Base-by-base conservation (phyloP, 495 filamentous ascomycete species). In the Hyaloscypha hepaticicola region DNA sequence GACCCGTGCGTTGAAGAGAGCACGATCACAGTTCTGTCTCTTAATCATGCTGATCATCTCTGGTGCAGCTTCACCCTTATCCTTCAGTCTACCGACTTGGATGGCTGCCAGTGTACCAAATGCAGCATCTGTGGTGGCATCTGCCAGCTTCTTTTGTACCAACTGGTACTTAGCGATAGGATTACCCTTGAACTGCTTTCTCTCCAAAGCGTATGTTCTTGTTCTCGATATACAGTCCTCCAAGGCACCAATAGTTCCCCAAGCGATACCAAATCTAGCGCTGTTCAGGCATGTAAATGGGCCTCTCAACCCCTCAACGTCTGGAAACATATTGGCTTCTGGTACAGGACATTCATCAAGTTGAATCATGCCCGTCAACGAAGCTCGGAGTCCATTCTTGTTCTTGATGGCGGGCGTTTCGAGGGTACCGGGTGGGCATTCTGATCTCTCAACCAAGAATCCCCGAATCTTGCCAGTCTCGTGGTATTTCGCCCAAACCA, bases 21-120 rank as follows among this genome's bases (percentile, higher is more conserved):
- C 93, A 41, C 89, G 83, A 75, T 99, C 95, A 78, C 96, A 98
- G 75, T 99, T 99, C 79, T 98, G 93, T 67, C 95, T 83, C 81
- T 99, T 99, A 72, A 97, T 87, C 92, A 99, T 96, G 48, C 89
- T 93, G 71, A 99, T 96, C 96, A 97, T 97, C 77, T 99, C 96
- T 9, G 95, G 94, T 2, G 90, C 87, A 26, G 83, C 83, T 76
- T 91, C 89, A 19, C 93, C 93, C 71, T 90, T 85, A 72, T 98
- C 95, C 81, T 97, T 97, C 19, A 99, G 83, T 65, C 96, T 79
- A 48, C 94, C 95, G 50, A 97, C 93, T 75, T 99, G 95, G 45
- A 88, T 84, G 0, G 91, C 88, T 5, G 94, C 95, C 51, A 96
- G 73, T 11, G 90, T 89, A 5, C 95, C 95, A 73, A 90, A 99